These are phyloP conservation scores for Stemphylium lycopersici DNA, from an alignment of 2,329 filamentous ascomycete species.

Conservation along the genomic window DNA sequence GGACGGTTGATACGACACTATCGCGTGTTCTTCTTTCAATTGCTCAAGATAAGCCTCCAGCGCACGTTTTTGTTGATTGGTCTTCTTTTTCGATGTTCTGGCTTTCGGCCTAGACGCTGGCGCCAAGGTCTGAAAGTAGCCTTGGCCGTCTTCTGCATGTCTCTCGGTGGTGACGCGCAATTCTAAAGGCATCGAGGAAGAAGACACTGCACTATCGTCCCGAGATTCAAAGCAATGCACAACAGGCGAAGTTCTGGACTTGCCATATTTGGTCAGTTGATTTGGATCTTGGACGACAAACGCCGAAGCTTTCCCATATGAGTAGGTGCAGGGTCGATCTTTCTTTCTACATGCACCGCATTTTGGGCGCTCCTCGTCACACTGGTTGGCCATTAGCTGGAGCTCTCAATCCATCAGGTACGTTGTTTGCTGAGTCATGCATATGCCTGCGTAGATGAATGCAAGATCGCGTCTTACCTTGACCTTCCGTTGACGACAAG, in stretches of 20 bases:
- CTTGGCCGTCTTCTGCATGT: slow-evolving; percentile 29
- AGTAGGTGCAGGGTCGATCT: slow-evolving; percentile 35
- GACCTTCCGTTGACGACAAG: slow-evolving; percentile 39
- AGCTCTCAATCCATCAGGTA: neutral
- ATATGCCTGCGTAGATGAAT: neutral
- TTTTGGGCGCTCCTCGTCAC: slow-evolving; percentile 37
- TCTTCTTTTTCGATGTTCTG: slow-evolving; percentile 19
- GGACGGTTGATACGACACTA: slow-evolving; percentile 14
- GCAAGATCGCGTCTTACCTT: slow-evolving; percentile 24
- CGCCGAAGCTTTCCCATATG: slow-evolving; percentile 34
- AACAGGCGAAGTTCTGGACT: slow-evolving; percentile 20
- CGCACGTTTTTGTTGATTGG: slow-evolving; percentile 17
- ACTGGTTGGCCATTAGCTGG: slow-evolving; percentile 22
- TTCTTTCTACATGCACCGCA: slow-evolving; percentile 38
- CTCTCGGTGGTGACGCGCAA: slow-evolving; percentile 27
- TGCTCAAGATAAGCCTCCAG: slow-evolving; percentile 24
- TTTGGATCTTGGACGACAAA: slow-evolving; percentile 39
- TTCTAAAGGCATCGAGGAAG: slow-evolving; percentile 12
- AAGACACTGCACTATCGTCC: neutral
- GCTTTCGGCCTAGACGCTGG: slow-evolving; percentile 16
- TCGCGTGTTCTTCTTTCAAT: slow-evolving; percentile 14
- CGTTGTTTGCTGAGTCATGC: too few relatives aligned
- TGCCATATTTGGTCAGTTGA: slow-evolving; percentile 38
- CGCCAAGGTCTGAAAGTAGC: slow-evolving; percentile 36
- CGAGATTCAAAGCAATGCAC: slow-evolving; percentile 19